Conservation (phyloP, 2,329 filamentous ascomycete species). For the Xylaria hypoxylon region DNA sequence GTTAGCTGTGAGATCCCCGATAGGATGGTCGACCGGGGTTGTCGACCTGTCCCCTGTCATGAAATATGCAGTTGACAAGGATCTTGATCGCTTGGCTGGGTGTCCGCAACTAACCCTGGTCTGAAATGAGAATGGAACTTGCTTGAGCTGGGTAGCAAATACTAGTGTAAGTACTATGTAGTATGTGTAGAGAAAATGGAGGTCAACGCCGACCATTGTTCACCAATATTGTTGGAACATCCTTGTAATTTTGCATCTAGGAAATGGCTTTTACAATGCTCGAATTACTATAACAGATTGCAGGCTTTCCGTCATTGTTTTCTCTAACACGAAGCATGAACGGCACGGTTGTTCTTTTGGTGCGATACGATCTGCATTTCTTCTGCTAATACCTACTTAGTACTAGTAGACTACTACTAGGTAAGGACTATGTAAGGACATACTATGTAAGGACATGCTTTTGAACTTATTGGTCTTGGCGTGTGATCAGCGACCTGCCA, state of each 20-base stretch:
- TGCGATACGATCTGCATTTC: conserved; percentile 33
- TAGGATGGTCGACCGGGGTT: conserved; percentile 44
- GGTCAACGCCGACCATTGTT: conserved; percentile 22
- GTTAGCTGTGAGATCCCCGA: conserved; percentile 44
- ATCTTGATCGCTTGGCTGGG: conserved; percentile 41
- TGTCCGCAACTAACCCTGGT: conserved; percentile 42
- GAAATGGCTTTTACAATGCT: neutral
- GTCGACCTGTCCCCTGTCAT: conserved; percentile 42
- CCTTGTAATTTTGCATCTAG: conserved; percentile 3
- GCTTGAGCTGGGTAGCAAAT: conserved; percentile 11
- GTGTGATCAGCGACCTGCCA: conserved; percentile 42
- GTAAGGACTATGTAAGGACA: conserved; percentile 36
- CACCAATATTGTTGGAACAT: conserved; percentile 10
- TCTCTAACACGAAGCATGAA: neutral
- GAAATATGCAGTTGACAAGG: conserved; percentile 46
- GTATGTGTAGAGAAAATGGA: neutral
- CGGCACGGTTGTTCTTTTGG: conserved; percentile 1
- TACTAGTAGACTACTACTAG: no score
- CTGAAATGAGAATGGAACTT: conserved; percentile 40
- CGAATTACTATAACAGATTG: neutral
- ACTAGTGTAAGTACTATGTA: neutral
- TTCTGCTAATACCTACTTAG: conserved; percentile 24
- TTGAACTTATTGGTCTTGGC: conserved; percentile 48
- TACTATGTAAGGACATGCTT: conserved; percentile 39
- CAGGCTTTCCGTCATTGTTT: neutral